Percentiles rank a stretch among this genome's conserved stretches.
Conservation (phyloP, 129 eudicot species). For the Flaveria trinervia region DNA sequence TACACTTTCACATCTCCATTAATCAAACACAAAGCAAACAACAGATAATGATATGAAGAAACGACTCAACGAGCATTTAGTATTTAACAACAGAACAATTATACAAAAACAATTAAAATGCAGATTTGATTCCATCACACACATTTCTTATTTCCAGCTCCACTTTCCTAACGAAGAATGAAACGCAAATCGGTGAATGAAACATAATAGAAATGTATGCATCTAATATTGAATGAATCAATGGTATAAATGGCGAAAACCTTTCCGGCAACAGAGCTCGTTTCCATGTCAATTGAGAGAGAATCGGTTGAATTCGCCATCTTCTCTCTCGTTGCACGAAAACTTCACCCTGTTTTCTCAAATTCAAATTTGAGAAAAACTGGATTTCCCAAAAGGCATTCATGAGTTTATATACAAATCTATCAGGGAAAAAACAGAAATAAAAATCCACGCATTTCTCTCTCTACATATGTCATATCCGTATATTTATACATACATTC, state of each 20-base stretch:
- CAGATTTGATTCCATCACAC: not conserved
- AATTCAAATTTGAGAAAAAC: slow-evolving; percentile 27
- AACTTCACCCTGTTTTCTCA: slow-evolving; percentile 32
- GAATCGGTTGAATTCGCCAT: slow-evolving; percentile 87
- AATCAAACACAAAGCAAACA: slow-evolving; percentile 17
- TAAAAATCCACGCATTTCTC: not conserved
- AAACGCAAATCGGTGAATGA: too few relatives aligned
- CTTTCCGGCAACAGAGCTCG: slow-evolving; percentile 62
- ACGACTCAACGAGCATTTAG: not conserved
- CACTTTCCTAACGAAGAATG: too few relatives aligned
- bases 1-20: slow-evolving; percentile 13
- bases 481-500: too few relatives aligned
- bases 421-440: not conserved
- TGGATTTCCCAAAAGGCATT: slow-evolving; percentile 40
- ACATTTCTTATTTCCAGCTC: too few relatives aligned
- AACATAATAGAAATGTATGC: too few relatives aligned
- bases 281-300: slow-evolving; percentile 77
- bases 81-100: slow-evolving; percentile 9
- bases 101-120: slow-evolving; percentile 13
- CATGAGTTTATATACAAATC: slow-evolving; percentile 46
- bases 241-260: slow-evolving; percentile 32
- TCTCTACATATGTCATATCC: not conserved
- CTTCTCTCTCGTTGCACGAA: slow-evolving; percentile 30
- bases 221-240: not conserved
- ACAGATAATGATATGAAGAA: not conserved